A percentile compares a stretch with the other conserved stretches of the same genome.
phyloP scores from a whole-genome alignment of 805 yeast species.

The Metschnikowia shivogae region DNA sequence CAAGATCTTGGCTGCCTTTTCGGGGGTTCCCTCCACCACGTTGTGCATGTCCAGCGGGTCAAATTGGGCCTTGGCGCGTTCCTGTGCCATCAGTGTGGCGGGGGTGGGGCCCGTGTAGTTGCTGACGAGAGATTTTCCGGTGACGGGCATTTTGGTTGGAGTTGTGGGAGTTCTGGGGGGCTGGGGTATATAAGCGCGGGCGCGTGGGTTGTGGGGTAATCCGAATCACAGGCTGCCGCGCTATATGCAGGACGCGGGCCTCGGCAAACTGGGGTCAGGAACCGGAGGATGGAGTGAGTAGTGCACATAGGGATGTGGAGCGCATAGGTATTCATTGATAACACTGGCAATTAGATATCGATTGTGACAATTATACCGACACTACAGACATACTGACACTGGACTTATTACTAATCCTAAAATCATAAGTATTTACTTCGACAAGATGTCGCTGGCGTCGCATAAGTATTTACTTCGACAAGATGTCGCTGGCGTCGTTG shows the following conservation, averaged over 20 bases:
- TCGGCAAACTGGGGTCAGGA: too few relatives aligned
- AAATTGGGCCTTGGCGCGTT: conserved; percentile 29
- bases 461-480: conserved; percentile 12
- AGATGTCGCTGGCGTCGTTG: conserved; percentile 12
- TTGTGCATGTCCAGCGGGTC: conserved; percentile 38
- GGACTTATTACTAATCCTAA: background rate
- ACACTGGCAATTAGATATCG: background rate
- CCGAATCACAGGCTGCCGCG: conserved; percentile 5
- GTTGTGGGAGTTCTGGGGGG: background rate
- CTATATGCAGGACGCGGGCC: background rate
- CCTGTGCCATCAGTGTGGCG: conserved; percentile 26
- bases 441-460: conserved; percentile 13
- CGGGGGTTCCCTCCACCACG: conserved; percentile 39
- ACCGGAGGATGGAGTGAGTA: too few relatives aligned
- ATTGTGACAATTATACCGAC: background rate
- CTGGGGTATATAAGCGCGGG: conserved; percentile 3
- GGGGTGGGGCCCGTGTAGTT: conserved; percentile 31
- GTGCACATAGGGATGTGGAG: too few relatives aligned
- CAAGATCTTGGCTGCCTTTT: conserved; percentile 28
- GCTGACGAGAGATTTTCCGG: conserved; percentile 22
- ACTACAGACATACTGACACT: too few relatives aligned
- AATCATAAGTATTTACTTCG: conserved; percentile 8
- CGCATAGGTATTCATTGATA: too few relatives aligned
- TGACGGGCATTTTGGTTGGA: conserved; percentile 14
- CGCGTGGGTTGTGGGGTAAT: conserved; percentile 7